Base-by-base conservation (phyloP, 2,329 filamentous ascomycete species). In the Trichoderma sp. region DNA sequence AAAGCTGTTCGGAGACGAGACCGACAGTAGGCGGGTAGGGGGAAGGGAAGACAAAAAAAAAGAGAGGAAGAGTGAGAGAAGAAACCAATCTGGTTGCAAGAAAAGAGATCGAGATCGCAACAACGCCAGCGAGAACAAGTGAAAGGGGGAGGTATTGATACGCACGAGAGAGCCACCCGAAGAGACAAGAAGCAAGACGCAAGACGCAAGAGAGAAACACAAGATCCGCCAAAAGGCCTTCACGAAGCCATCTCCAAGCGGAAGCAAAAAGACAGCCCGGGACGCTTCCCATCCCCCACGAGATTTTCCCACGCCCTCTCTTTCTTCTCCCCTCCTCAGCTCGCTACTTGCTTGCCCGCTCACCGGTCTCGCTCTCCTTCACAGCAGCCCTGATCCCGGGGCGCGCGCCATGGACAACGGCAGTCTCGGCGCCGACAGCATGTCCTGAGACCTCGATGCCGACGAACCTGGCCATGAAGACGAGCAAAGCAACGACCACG, bases 261-360 rank as follows among this genome's bases (percentile, higher is more conserved):
- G 32, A 20, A 36, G 63, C 28, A 63, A 36, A 28, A 61, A 55
- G 43, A 26, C 39, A 63, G 20, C 15, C 36, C 55, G 58, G 47
- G 47, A 53, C 32, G 36, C 28, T 23, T 34, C 32, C 66, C 28
- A 55, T 70, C 55, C 23, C 43, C 30, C 36, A 23, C 20, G 75
- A 74, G 76, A 77, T 74, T 76, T 73, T 73, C 71, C 73, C 73
- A 76, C 73, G 70, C 61, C 70, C 53, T 73, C 75, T 62, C 65
- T 55, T 59, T 69, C 61, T 68, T 20, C 58, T 62, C n/a, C 68
- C 67, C 70, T 53, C 73, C 73, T 68, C 68, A 65, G 73, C 72
- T 70, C 65, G 72, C 72, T 71, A 61, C 73, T 69, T 74, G 72
- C 66, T 73, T 62, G 26, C 23, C 30, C 36, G 47, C 73, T 55